Percentiles rank a stretch among this genome's conserved stretches.
Conservation (phyloP, 2,329 filamentous ascomycete genomes). For the Exophiala bonariae region DNA sequence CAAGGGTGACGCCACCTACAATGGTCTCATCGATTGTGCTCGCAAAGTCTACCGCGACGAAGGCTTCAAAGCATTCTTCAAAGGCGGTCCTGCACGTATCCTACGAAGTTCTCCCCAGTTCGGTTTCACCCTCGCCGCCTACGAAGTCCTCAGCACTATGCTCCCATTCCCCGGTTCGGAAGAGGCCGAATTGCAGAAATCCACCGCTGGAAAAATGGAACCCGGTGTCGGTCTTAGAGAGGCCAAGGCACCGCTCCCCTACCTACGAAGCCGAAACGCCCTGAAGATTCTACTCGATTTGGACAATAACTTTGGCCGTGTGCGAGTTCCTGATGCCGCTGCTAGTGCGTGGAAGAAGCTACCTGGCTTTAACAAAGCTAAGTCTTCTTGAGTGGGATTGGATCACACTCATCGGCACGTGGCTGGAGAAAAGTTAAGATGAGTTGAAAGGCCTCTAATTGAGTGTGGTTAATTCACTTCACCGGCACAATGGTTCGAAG, state of each 20-base stretch:
- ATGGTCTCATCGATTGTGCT: conserved; percentile 81
- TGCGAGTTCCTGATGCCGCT: conserved; percentile 54
- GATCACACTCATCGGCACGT: too few relatives aligned
- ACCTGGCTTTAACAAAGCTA: conserved; percentile 25
- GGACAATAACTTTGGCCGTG: conserved; percentile 85
- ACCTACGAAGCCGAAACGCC: conserved; percentile 78
- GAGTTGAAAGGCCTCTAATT: too few relatives aligned
- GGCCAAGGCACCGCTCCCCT: conserved; percentile 64
- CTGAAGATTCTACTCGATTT: conserved; percentile 94
- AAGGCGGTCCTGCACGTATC: conserved; percentile 93
- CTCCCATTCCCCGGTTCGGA: conserved; percentile 73
- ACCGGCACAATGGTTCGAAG: too few relatives aligned
- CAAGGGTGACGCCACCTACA: conserved; percentile 90
- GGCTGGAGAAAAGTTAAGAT: too few relatives aligned
- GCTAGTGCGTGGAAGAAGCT: conserved; percentile 33
- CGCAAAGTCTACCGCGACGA: conserved; percentile 83
- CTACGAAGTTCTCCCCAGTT: conserved; percentile 95
- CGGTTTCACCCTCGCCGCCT: conserved; percentile 93
- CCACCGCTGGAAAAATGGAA: conserved; percentile 58
- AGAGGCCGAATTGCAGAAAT: conserved; percentile 51
- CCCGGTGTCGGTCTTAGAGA: conserved; percentile 64
- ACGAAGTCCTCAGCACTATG: conserved; percentile 81
- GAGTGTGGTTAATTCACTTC: too few relatives aligned
- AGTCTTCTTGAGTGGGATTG: too few relatives aligned
- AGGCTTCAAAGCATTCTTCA: conserved; percentile 96